Evolutionary conservation across 2,329 filamentous ascomycete genomes (phyloP), one percentile per base, ranked within the genome.

Genomic region (Chrysoporthe austroafricana): DNA sequence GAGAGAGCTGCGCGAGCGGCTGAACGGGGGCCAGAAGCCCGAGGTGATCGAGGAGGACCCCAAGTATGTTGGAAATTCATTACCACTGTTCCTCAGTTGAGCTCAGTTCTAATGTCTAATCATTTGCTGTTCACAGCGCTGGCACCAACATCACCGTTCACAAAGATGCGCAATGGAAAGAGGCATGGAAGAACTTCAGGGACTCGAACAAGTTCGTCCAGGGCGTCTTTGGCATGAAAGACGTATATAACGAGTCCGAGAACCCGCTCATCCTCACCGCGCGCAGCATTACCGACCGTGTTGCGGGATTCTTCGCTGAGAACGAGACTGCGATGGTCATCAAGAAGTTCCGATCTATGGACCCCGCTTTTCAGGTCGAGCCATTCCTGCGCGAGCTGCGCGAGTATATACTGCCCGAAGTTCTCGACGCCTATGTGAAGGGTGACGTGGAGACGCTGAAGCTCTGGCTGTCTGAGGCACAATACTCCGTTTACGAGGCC

Each of bases 261-360:
- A 99, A 99, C 79, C 95, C 96, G 7, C 85, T 99, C 56, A 93
- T 99, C 71, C 92, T 90, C 59, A 98, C 95, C 0, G 96, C 94
- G 1, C 91, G 96, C 76, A 94, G 93, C 78, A 97, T 99, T 73
- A 95, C 94, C 43, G 96, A 99, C 79, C 89, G 91, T 67, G 89
- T 99, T 50, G 93, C 92, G 59, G 94, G 96, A 39, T 99, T 97
- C 83, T 99, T 99, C 73, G 96, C 96, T 70, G 96, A 99, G 80
- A 99, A 98, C 79, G 96, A 99, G 83, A 97, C 94, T 0, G 96
- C 96, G 42, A 91, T 91, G 86, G 96, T 99, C 46, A 97, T 98
- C 83, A 98, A 97, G 84, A 97, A 95, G 79, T 97, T 99, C 85
- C 90, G 95, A 59, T 88, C 94, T 74, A 97, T 98, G 88, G 96